Conservation (phyloP, 495 filamentous ascomycete species). For the Neurospora sublineolata region DNA sequence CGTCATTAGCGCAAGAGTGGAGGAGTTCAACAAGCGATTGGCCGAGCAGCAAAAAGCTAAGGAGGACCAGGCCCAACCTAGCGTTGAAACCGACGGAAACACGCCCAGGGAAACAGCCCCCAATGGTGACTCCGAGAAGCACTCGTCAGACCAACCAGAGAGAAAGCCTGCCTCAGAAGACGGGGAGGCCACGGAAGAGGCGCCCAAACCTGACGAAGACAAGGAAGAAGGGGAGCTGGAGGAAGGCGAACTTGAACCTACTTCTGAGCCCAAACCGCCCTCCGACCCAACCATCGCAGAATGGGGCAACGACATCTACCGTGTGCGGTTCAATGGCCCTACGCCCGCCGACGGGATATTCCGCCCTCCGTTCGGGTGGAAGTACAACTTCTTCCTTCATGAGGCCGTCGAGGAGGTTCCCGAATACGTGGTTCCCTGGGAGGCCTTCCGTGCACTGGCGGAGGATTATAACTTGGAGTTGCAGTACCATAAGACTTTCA, state of each 20-base stretch:
- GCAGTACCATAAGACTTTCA: slow-evolving; percentile 79
- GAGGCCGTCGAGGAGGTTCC: slow-evolving; percentile 94
- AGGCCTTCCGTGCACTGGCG: slow-evolving; percentile 85
- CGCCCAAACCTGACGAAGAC: slow-evolving; percentile 2
- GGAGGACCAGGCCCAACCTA: slow-evolving; percentile 14
- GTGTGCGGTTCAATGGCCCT: slow-evolving; percentile 70
- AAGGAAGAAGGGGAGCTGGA: slow-evolving; percentile 37
- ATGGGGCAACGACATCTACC: slow-evolving; percentile 91
- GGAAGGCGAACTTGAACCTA: slow-evolving; percentile 27
- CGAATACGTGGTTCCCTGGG: slow-evolving; percentile 97
- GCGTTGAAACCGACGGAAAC: not conserved
- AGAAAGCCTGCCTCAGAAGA: slow-evolving; percentile 1
- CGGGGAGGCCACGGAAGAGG: slow-evolving; percentile 1
- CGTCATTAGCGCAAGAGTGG: slow-evolving; percentile 57
- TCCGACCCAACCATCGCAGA: slow-evolving; percentile 34
- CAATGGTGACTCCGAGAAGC: not conserved
- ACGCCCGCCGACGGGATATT: slow-evolving; percentile 75
- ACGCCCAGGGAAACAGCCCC: not conserved
- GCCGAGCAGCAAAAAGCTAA: slow-evolving; percentile 41
- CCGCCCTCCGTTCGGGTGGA: slow-evolving; percentile 92
- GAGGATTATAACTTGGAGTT: slow-evolving; percentile 95
- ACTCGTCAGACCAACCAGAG: not conserved
- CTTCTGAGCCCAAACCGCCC: not conserved
- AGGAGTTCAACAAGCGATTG: slow-evolving; percentile 44
- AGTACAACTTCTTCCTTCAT: slow-evolving; percentile 88